These are phyloP conservation scores for Pichia sp. DNA, from an alignment of 1,139 yeast genomes.

Conservation along the genomic window DNA sequence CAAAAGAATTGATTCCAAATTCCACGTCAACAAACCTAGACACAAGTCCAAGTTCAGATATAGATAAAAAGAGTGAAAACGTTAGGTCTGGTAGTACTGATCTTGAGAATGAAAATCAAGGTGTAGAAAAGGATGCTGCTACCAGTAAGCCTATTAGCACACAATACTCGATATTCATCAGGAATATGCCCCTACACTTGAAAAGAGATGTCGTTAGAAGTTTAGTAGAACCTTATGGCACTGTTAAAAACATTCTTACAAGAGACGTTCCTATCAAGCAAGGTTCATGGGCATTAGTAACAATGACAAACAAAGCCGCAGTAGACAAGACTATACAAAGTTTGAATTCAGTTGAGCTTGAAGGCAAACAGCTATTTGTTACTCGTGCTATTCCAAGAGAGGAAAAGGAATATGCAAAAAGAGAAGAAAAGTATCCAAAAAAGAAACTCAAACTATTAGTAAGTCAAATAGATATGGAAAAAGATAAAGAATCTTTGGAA, in stretches of 20 bases:
- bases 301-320: conserved; percentile 34
- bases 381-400: conserved; percentile 33
- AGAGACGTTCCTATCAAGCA: conserved; percentile 36
- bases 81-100: not conserved
- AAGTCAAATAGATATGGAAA: conserved; percentile 24
- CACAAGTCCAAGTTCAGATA: not conserved
- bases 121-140: not conserved
- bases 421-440: conserved; percentile 18
- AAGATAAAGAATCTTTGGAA: conserved; percentile 22
- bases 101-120: not conserved
- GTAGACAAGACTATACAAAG: conserved; percentile 28
- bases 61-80: not conserved
- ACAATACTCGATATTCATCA: conserved; percentile 40
- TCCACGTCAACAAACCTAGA: not conserved
- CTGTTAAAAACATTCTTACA: conserved; percentile 38
- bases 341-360: conserved; percentile 27
- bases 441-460: conserved; percentile 25
- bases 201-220: conserved; percentile 35
- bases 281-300: conserved; percentile 45
- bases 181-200: conserved; percentile 39
- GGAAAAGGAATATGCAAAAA: conserved; percentile 26
- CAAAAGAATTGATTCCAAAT: not conserved
- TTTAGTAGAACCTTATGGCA: conserved; percentile 39
- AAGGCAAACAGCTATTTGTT: conserved; percentile 30
- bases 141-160: conserved; percentile 22